These are phyloP conservation scores for Thielaviopsis cerberus DNA, from an alignment of 2,329 filamentous ascomycete genomes.

Conservation along the genomic window DNA sequence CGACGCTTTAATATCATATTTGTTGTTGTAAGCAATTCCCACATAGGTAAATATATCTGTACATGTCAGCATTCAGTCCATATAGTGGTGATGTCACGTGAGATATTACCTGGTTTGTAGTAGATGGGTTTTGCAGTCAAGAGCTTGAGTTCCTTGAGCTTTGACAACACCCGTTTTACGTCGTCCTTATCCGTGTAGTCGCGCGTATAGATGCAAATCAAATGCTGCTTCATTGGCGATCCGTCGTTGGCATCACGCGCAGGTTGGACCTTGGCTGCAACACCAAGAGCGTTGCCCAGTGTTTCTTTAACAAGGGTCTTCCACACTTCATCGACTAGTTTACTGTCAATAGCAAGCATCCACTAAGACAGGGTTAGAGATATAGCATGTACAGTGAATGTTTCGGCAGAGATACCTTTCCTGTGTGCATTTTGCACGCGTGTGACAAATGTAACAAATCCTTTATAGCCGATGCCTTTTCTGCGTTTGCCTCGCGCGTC, in stretches of 20 bases:
- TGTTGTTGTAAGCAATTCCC: slow-evolving; percentile 40
- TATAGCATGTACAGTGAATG: not conserved
- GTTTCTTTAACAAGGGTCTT: slow-evolving; percentile 46
- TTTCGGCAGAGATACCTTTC: slow-evolving; percentile 35
- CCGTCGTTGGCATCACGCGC: slow-evolving; percentile 33
- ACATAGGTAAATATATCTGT: slow-evolving; percentile 51
- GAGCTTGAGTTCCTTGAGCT: slow-evolving; percentile 43
- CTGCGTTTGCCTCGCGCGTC: slow-evolving; percentile 29
- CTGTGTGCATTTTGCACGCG: slow-evolving; percentile 36
- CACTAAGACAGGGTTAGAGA: slow-evolving; percentile 29
- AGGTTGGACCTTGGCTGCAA: slow-evolving; percentile 45
- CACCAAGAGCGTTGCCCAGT: slow-evolving; percentile 49
- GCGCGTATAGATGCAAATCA: slow-evolving; percentile 63
- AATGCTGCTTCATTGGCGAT: slow-evolving; percentile 24
- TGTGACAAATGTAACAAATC: slow-evolving; percentile 45
- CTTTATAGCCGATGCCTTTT: slow-evolving; percentile 28
- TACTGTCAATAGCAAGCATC: slow-evolving; percentile 48
- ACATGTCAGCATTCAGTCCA: slow-evolving; percentile 6
- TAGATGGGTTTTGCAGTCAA: slow-evolving; percentile 41
- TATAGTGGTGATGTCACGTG: not conserved
- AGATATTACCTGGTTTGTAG: slow-evolving; percentile 52
- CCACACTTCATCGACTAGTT: slow-evolving; percentile 46
- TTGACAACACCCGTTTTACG: slow-evolving; percentile 46
- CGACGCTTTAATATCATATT: slow-evolving; percentile 42
- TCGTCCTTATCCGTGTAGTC: slow-evolving; percentile 55